Conservation (phyloP, 441 rosid genomes). For the Biscutella laevigata region DNA sequence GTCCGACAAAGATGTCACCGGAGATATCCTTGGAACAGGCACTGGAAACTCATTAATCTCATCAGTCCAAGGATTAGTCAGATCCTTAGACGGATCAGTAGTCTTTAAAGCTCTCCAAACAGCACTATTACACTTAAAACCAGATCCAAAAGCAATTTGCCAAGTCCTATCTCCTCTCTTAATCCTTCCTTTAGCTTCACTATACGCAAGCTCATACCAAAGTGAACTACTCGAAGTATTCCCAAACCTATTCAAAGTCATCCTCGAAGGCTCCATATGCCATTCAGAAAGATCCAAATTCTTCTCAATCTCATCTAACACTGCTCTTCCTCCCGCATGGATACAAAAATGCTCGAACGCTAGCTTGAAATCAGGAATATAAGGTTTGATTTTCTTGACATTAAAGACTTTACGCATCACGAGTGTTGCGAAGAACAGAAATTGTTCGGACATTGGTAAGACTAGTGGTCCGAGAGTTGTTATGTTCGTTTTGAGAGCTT, state of each 20-base stretch:
- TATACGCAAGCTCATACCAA: conserved; percentile 46
- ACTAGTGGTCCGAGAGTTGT: conserved; percentile 45
- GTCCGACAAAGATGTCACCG: conserved; percentile 12
- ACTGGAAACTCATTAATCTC: conserved; percentile 30
- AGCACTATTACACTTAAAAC: conserved; percentile 42
- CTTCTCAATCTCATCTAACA: conserved; percentile 41
- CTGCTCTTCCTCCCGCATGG: conserved; percentile 46
- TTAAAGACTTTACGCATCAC: conserved; percentile 31
- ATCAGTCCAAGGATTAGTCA: conserved; percentile 32
- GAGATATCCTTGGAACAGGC: conserved; percentile 24
- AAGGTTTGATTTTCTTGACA: conserved; percentile 34
- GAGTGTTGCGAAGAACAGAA: conserved; percentile 29
- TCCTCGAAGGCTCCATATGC: conserved; percentile 56
- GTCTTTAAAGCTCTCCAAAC: conserved; percentile 35
- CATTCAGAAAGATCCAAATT: conserved; percentile 32
- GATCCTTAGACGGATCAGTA: conserved; percentile 25
- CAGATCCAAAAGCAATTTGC: conserved; percentile 44
- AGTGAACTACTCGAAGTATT: conserved; percentile 45
- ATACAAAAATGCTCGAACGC: conserved; percentile 52
- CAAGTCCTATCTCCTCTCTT: conserved; percentile 32
- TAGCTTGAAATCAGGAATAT: conserved; percentile 42
- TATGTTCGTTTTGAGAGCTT: conserved; percentile 43
- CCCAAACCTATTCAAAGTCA: conserved; percentile 45
- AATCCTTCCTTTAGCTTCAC: conserved; percentile 43
- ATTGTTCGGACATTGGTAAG: conserved; percentile 45